Evolutionary conservation across 352 stramenopile genomes (phyloP).

Genomic region (Albugo laibachii): DNA sequence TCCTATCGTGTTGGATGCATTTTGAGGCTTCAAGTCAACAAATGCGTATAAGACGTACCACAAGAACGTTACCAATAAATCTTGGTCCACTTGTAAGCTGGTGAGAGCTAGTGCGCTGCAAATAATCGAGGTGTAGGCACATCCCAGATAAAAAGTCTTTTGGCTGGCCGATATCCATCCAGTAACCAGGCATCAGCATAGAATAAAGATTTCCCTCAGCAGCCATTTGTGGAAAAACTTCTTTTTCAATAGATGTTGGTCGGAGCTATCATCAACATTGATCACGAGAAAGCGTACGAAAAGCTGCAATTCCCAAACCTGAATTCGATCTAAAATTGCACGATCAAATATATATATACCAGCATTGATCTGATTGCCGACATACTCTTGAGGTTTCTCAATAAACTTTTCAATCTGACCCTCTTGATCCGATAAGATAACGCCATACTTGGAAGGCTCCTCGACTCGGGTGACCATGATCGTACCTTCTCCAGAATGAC

Average conservation of each 20-base stretch:
- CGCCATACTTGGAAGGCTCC: constrained; percentile 80
- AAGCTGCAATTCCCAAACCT: too few relatives aligned
- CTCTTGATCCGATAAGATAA: constrained; percentile 54
- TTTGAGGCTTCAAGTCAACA: not conserved
- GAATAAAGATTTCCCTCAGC: constrained; percentile 69
- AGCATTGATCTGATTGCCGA: constrained; percentile 83
- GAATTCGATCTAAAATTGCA: constrained; percentile 73
- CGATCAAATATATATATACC: constrained; percentile 83
- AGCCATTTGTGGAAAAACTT: constrained; percentile 82
- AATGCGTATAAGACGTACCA: constrained; percentile 14
- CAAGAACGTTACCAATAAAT: constrained; percentile 73
- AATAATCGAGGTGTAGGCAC: constrained; percentile 64
- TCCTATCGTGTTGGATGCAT: constrained; percentile 15
- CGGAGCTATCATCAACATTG: constrained; percentile 14
- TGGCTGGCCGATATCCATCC: constrained; percentile 83
- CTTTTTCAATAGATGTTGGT: constrained; percentile 82
- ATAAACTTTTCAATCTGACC: constrained; percentile 80
- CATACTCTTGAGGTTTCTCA: constrained; percentile 77
- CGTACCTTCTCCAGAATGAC: constrained; percentile 60
- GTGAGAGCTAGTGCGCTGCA: constrained; percentile 24
- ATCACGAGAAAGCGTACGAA: not conserved
- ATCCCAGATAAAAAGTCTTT: constrained; percentile 80
- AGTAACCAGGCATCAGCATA: constrained; percentile 76
- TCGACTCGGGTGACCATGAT: constrained; percentile 71
- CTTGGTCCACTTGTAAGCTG: constrained; percentile 35